Percentiles rank a stretch among this genome's conserved stretches.
Evolutionary conservation across 805 yeast genomes (phyloP).

Genomic region (Brettanomyces sp.): DNA sequence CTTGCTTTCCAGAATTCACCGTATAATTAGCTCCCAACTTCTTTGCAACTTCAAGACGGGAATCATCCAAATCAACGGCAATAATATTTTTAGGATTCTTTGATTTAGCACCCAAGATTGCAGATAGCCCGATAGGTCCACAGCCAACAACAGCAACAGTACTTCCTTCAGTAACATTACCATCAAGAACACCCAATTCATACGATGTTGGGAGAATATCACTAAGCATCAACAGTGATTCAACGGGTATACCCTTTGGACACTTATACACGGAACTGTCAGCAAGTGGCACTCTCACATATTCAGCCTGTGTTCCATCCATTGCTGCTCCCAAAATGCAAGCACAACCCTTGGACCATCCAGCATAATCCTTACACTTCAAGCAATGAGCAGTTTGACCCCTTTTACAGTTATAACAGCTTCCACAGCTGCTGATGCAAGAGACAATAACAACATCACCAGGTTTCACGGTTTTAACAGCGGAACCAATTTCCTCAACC

Average conservation of each 20-base stretch:
- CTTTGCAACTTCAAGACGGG: constrained; percentile 40
- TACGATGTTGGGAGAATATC: constrained; percentile 53
- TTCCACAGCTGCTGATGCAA: constrained; percentile 51
- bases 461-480: constrained; percentile 35
- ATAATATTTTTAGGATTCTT: constrained; percentile 40
- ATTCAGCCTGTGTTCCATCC: constrained; percentile 36
- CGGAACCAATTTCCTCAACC: constrained; percentile 38
- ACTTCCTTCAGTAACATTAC: constrained; percentile 36
- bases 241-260: constrained; percentile 19
- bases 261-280: constrained; percentile 21
- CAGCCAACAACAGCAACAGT: constrained; percentile 49
- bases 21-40: constrained; percentile 45
- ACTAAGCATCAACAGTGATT: constrained; percentile 43
- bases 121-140: constrained; percentile 51
- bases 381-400: constrained; percentile 43
- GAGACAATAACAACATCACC: constrained; percentile 55
- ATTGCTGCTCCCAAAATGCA: constrained; percentile 20
- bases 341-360: constrained; percentile 5
- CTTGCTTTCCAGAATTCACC: constrained; percentile 37
- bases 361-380: constrained; percentile 30
- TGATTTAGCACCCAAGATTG: constrained; percentile 41
- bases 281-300: constrained; percentile 39
- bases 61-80: constrained; percentile 42
- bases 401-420: constrained; percentile 43
- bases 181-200: constrained; percentile 40